Base-by-base conservation (phyloP, 2,329 filamentous ascomycete genomes). In the Plectosphaerella sp. region DNA sequence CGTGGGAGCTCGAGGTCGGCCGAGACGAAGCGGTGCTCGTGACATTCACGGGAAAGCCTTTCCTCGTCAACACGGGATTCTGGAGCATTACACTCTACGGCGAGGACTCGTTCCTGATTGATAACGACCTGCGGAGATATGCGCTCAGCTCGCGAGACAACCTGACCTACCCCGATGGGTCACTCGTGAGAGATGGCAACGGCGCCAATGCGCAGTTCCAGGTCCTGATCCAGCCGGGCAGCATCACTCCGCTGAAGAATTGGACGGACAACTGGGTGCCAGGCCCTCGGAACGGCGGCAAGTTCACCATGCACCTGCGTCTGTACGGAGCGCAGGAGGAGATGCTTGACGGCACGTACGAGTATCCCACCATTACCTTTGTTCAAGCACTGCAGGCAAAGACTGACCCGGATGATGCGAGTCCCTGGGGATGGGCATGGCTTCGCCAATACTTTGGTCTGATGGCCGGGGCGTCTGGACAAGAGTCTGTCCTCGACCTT, bases 21-120 rank as follows among this genome's bases (percentile, higher is more conserved):
- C 28, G 28, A 9, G 28, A 33, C 28, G 28, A 33, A 12, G 28
- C 28, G 11, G 28, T 33, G 28, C 28, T 33, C 28, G 2, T 33
- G 28, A 53, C 49, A 4, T 58, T 59, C 33, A 49, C 52, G 2
- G 46, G 41, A 1, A 59, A 53, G 43, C 53, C 57, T 2, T 36
- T 45, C n/a, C 45, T 54, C 28, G 22, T 45, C 8, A 7, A 33
- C 5, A 24, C 49, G 16, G 52, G 54, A 10, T 67, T 65, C 52
- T 65, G 64, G 63, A 63, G 61, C 52, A 10, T 66, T 49, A 61
- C 61, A 1, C 53, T 57, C 15, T 65, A 68, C 47, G 54, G 61
- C 55, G 41, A 42, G 10, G 47, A 58, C 4, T 52, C 58, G 22
- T 59, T 55, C 16, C 56, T 67, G 4, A 56, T 66, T 28, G 18